Evolutionary conservation across 208 protist genomes (phyloP).

Genomic region (Crithidia mellificae): DNA sequence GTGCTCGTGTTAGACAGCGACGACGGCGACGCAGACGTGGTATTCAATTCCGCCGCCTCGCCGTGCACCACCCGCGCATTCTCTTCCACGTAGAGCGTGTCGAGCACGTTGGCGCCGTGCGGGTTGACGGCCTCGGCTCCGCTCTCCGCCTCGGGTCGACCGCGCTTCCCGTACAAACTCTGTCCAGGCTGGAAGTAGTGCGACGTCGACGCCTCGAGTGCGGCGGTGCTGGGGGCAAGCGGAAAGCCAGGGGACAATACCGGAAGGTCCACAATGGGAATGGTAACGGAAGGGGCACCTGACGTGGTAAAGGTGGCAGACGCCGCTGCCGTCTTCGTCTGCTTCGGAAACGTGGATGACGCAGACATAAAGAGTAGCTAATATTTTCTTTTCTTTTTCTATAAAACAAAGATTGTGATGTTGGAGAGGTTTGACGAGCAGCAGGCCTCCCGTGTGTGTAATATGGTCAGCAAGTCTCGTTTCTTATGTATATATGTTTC

Average conservation of each 20-base stretch:
- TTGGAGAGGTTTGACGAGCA: too few species aligned
- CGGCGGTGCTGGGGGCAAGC: slow-evolving; percentile 18
- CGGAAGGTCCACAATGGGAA: slow-evolving; percentile 23
- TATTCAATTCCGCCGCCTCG: too few species aligned
- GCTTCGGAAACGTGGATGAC: not conserved
- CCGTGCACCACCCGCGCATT: not conserved
- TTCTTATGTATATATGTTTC: too few species aligned
- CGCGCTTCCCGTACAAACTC: slow-evolving; percentile 18
- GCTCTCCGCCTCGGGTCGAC: slow-evolving; percentile 4
- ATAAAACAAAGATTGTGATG: too few species aligned
- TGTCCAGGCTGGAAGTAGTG: slow-evolving; percentile 19
- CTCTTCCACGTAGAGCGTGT: slow-evolving; percentile 20
- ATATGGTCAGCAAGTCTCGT: too few species aligned
- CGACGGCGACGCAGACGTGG: too few species aligned
- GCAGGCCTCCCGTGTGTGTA: too few species aligned
- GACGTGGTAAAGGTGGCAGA: not conserved
- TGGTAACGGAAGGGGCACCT: not conserved
- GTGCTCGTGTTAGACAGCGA: not conserved
- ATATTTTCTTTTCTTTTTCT: too few species aligned
- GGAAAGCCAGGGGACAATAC: slow-evolving; percentile 23
- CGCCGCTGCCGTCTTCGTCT: not conserved
- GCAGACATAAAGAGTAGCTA: not conserved
- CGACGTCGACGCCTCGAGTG: slow-evolving; percentile 18
- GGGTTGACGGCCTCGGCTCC: not conserved
- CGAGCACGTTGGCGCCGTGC: slow-evolving; percentile 23